Base-by-base conservation (phyloP, 768 basidiomycete species). In the Naematelia aurantialba region DNA sequence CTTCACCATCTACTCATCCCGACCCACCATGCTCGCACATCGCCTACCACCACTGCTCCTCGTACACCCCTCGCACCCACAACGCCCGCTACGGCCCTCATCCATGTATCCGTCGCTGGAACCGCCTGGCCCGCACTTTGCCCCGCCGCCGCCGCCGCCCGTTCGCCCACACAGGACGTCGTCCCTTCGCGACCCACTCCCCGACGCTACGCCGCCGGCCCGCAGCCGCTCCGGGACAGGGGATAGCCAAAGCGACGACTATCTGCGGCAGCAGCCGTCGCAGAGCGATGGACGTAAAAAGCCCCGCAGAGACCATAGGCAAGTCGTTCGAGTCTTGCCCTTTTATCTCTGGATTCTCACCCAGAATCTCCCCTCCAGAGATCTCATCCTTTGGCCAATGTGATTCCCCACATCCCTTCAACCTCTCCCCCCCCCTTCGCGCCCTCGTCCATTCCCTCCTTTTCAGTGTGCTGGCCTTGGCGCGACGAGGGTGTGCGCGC, bases 221-320 rank as follows among this genome's bases (percentile, higher is more conserved):
- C 25, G n/a, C 21, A 47, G 58, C 27, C 49, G 50, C 39, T 59
- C 58, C 26, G 19, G 58, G 24, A 3, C 52, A 13, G 53, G 55
- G 47, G 48, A 45, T 25, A 51, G 51, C 52, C 58, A 45, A 4
- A 46, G 45, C 25, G 66, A 64, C 48, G 68, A 70, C 13, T 67
- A 63, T 50, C 52, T 67, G 61, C 61, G 62, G 22, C 65, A 65
- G 58, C 65, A 65, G 58, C 65, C 64, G 39, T 63, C 68, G 19
- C 47, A 59, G 47, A 34, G 49, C 12, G 45, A 45, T 12, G 29
- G 52, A 13, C 30, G 61, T 26, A 49, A 56, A 26, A 56, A 58
- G 42, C n/a, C 49, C 24, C 19, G 54, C 4, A 39, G 46, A 26
- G 51, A 27, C 4, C 30, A 42, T 53, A 30, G 27, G 56, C 31